A percentile compares a stretch with the other conserved stretches of the same genome.
These are phyloP conservation scores for Ramaria sp. DNA, from an alignment of 768 basidiomycete species.

Conservation along the genomic window DNA sequence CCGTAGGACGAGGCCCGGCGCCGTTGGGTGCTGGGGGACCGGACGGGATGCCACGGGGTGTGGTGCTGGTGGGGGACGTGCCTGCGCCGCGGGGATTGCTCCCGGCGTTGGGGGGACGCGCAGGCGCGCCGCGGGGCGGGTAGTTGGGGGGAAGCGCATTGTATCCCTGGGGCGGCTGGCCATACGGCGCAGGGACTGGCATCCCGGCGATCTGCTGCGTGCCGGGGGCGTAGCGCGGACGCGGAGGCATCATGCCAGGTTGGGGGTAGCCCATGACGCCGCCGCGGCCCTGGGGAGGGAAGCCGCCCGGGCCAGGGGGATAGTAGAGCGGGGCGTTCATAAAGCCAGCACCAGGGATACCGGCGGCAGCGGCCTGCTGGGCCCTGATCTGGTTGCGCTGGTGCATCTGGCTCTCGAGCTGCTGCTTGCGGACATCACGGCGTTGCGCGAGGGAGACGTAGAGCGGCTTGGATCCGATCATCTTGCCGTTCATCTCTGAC, in stretches of 20 bases:
- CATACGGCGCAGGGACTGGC: conserved; percentile 65
- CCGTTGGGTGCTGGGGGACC: conserved; percentile 37
- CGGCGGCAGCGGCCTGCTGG: conserved; percentile 89
- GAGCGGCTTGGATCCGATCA: conserved; percentile 96
- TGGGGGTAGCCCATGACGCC: conserved; percentile 69
- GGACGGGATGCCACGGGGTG: conserved; percentile 1
- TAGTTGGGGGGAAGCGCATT: conserved; percentile 50
- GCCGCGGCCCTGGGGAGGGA: conserved; percentile 72
- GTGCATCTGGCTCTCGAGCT: conserved; percentile 96
- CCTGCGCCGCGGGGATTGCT: conserved; percentile 52
- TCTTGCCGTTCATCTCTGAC: conserved; percentile 99
- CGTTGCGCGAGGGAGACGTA: conserved; percentile 98
- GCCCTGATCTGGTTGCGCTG: conserved; percentile 96
- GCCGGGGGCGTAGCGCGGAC: conserved; percentile 68
- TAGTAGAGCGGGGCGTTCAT: conserved; percentile 84
- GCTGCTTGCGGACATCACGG: conserved; percentile 94
- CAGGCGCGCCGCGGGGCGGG: conserved; percentile 44
- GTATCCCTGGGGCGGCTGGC: conserved; percentile 66
- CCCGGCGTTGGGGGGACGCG: conserved; percentile 35
- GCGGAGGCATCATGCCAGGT: conserved; percentile 80
- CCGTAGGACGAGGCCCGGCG: conserved; percentile 50
- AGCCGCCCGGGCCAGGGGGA: conserved; percentile 62
- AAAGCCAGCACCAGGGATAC: conserved; percentile 65
- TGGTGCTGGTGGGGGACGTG: conserved; percentile 53
- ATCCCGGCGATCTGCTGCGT: conserved; percentile 59